Base-by-base conservation (phyloP, 345 rosid genomes). In the Syzygium oleosum region DNA sequence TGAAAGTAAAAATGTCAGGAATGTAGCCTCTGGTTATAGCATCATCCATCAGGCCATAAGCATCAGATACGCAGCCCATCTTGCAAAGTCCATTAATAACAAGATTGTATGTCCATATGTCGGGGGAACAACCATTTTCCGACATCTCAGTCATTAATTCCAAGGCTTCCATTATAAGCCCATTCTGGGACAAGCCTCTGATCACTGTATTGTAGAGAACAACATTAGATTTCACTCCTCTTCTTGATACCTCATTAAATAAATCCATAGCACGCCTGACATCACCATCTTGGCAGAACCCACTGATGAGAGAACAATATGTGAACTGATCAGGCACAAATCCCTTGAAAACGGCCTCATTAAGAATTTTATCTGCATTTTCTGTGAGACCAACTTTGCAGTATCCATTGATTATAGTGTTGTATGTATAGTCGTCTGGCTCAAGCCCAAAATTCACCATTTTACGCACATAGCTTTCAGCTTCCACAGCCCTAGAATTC, bases 31-130 rank as follows among this genome's bases (percentile, higher is more conserved):
- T 94, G 83, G 92, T 89, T 88, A 95, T 92, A 78, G 95, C 97
- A 90, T 91, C 90, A 89, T 95, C 92, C 90, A 96, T 86, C 51
- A 96, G 91, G 85, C 92, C 92, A 88, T 89, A 89, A 77, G 97
- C 98, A 94, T 95, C 99, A 87, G 95, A 91, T 87, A 96, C 91
- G 46, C 98, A 94, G 19, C 98, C 98, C 95, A 98, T 94, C 92
- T 96, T 98, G 92, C 98, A 95, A 56, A 98, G 91, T 80, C 98
- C 99, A 86, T 96, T 95, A 46, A 96, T 90, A 31, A 98, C 90
- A 84, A 95, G 90, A 90, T 98, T 96, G 88, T 95, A 98, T 86
- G 98, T 96, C 93, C 96, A 95, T 46, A 96, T 91, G 86, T 96
- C 91, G 0, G 98, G 98, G 84, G 88, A 86, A 88, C 93, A 92